Evolutionary conservation across 177 flowering plant genomes (phyloP), one percentile per base, ranked within the genome.

Genomic region (Tripterygium wilfordii): DNA sequence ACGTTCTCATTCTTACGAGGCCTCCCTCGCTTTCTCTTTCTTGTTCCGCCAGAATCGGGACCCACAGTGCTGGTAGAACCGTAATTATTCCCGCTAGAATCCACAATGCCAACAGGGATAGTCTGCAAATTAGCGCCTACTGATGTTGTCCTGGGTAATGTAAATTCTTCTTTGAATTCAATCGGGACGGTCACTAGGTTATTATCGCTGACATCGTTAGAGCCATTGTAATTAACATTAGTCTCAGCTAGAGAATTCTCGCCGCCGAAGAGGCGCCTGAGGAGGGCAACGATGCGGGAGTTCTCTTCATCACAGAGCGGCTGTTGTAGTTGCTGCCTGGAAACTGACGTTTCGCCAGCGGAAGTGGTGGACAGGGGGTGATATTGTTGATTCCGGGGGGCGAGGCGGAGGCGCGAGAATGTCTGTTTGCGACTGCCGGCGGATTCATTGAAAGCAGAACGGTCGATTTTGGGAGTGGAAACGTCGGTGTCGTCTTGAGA

Each of bases 351-450:
- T 19, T 45, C 5, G 41, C 32, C 12, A 30, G 47, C 46, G 57
- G 18, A 27, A 7, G 61, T 24, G 10, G 64, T 22, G 30, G 53
- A 39, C 29, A 60, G 66, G 37, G 75, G 17, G 28, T 63, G 10
- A 36, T n/a, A 15, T n/a, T 61, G 43, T n/a, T n/a, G n/a, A n/a
- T n/a, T n/a, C n/a, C 76, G 75, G 32, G 86, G 87, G 10, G 92
- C 79, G 18, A 83, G 80, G 39, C 91, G 91, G 63, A 83, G 77
- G 30, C 96, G 85, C 22, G 89, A 85, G 72, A 73, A 91, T 44
- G 98, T 88, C 51, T 91, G 98, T 33, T 80, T 83, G n/a, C 96
- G 89, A 55, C 86, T 75, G 2, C 92, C 96, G 19, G 88, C 90
- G 66, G 88, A 81, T 44, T 88, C 96, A 61, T 88, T 91, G 79